Base-by-base conservation (phyloP, 2,329 filamentous ascomycete genomes). In the Paraphaeosphaeria minitans region DNA sequence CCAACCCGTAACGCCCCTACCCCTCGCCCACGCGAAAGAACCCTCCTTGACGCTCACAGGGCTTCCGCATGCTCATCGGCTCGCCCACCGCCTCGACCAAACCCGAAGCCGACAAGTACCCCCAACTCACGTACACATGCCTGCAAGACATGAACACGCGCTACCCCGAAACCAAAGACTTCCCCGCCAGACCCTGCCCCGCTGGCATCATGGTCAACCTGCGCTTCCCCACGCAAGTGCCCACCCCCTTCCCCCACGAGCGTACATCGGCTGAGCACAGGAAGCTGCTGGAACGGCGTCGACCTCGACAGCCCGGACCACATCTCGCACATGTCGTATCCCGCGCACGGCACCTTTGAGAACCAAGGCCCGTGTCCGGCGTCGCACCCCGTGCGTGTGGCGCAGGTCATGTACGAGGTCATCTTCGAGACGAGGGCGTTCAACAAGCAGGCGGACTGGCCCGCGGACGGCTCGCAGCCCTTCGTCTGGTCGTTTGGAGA, bases 351-450 rank as follows among this genome's bases (percentile, higher is more conserved):
- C 19, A 70, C 65, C n/a, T 71, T 71, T 43, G 68, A 71, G 42
- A 60, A 48, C n/a, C 62, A 70, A 56, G 83, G 82, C 60, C 83
- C 83, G 67, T 86, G 84, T 65, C 83, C 84, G 0, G 21, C 67
- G 1, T 73, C 62, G 2, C 79, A 86, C 66, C 85, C 84, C 1
- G 64, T 67, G 1, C 64, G 65, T 29, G 57, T 67, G 27, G 61
- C 68, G 10, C 69, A 72, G 41, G 39, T 70, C 19, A 63, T 72
- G 61, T 70, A 68, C 52, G 69, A 72, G 55, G 66, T 68, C 22
- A 69, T 72, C 49, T 72, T 68, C 48, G 68, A 69, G 49, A 83
- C 77, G 67, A 73, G 66, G 68, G 72, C 64, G 70, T 72, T 72
- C 57, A 70, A 70, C 42, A 57, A 63, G 27, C 53, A 60, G 37